phyloP scores from a whole-genome alignment of 129 eudicot genomes.

The Flaveria bidentis region DNA sequence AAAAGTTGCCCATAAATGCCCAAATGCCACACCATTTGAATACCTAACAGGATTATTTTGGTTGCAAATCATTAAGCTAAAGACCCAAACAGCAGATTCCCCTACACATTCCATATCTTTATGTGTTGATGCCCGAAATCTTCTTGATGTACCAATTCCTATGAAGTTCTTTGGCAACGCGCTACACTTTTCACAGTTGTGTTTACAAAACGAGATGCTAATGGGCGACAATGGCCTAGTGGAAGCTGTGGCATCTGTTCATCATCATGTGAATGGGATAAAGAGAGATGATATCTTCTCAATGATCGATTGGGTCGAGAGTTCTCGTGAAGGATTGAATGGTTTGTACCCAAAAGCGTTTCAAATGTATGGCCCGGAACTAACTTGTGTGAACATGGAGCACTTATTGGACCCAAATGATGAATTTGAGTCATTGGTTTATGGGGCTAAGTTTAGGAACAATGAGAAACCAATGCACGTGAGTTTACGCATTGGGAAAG shows the following conservation, averaged over 20 bases:
- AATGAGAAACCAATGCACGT: conserved; percentile 61
- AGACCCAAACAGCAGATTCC: conserved; percentile 1
- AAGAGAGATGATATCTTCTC: conserved; percentile 41
- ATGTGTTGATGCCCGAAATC: conserved; percentile 53
- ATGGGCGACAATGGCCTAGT: conserved; percentile 22
- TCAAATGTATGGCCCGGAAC: conserved; percentile 53
- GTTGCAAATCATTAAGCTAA: conserved; percentile 38
- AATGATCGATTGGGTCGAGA: conserved; percentile 35
- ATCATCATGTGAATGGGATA: conserved; percentile 38
- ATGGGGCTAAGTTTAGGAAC: conserved; percentile 47
- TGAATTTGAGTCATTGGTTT: conserved; percentile 37
- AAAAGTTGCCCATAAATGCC: conserved; percentile 31
- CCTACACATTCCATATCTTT: conserved; percentile 37
- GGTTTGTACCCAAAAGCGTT: conserved; percentile 35
- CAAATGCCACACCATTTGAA: conserved; percentile 63
- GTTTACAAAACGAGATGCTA: conserved; percentile 19
- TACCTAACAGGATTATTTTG: conserved; percentile 57
- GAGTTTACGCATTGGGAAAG: conserved; percentile 51
- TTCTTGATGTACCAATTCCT: conserved; percentile 35
- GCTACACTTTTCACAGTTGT: conserved; percentile 40
- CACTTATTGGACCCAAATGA: conserved; percentile 37
- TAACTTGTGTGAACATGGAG: conserved; percentile 55
- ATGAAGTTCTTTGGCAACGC: conserved; percentile 62
- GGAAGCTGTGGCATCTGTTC: conserved; percentile 39
- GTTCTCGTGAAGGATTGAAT: conserved; percentile 27